These are phyloP conservation scores for Thelephora ganbajun DNA, from an alignment of 768 basidiomycete genomes.

Conservation along the genomic window DNA sequence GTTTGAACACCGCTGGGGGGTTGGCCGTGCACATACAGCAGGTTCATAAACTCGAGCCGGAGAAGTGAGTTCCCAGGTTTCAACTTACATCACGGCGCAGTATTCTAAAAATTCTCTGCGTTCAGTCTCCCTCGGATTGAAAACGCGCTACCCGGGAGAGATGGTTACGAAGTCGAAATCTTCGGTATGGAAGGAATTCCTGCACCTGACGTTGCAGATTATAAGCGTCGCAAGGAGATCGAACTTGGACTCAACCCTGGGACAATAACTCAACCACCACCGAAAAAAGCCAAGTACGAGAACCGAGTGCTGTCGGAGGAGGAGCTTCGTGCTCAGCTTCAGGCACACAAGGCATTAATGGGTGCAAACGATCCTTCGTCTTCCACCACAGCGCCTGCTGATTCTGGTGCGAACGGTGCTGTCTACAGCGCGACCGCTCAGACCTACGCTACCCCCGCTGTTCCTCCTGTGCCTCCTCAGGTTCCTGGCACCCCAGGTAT, in stretches of 20 bases:
- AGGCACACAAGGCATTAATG: slow-evolving; percentile 89
- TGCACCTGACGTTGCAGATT: slow-evolving; percentile 86
- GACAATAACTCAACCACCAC: slow-evolving; percentile 66
- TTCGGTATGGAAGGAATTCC: slow-evolving; percentile 99
- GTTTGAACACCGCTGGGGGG: slow-evolving; percentile 95
- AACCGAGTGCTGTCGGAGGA: slow-evolving; percentile 69
- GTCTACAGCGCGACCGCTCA: slow-evolving; percentile 70
- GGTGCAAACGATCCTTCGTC: slow-evolving; percentile 28
- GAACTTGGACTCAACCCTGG: slow-evolving; percentile 80
- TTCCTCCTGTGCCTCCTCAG: slow-evolving; percentile 22
- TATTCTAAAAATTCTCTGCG: neutral
- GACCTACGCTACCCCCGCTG: slow-evolving; percentile 39
- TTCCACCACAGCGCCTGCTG: slow-evolving; percentile 17
- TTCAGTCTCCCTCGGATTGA: slow-evolving; percentile 75
- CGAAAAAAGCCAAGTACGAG: slow-evolving; percentile 71
- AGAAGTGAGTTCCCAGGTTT: slow-evolving; percentile 27
- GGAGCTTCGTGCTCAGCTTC: slow-evolving; percentile 73
- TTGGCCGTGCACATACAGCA: slow-evolving; percentile 97
- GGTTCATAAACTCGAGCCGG: slow-evolving; percentile 97
- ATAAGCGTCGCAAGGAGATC: slow-evolving; percentile 90
- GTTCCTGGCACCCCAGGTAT: slow-evolving; percentile 9
- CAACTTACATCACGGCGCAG: slow-evolving; percentile 3
- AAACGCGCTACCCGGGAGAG: slow-evolving; percentile 90
- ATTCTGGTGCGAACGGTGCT: slow-evolving; percentile 30
- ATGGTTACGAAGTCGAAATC: slow-evolving; percentile 97